Conservation (phyloP, 1,139 yeast genomes). For the Magnusiomyces fungicola region DNA sequence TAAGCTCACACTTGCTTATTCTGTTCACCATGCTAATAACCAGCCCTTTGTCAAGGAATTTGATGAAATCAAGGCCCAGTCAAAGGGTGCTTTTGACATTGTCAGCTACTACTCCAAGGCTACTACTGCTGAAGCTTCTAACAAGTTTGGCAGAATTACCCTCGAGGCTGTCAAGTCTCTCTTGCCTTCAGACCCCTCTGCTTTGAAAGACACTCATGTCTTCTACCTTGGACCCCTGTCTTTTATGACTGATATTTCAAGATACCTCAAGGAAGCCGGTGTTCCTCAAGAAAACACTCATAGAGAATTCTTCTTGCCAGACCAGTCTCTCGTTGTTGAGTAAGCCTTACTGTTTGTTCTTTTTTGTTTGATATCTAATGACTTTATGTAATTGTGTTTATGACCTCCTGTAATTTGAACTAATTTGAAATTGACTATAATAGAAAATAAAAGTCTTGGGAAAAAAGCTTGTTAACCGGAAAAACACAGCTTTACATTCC, state of each 20-base stretch:
- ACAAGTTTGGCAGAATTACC: constrained; percentile 16
- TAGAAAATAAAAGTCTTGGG: too few species aligned
- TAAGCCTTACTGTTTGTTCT: neutral
- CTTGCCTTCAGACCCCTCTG: neutral
- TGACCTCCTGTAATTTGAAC: too few species aligned
- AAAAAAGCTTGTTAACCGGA: too few species aligned
- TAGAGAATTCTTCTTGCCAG: constrained; percentile 16
- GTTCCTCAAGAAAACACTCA: constrained; percentile 13
- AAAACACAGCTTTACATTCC: too few species aligned
- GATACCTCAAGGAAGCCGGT: constrained; percentile 9
- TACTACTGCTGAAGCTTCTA: constrained; percentile 2
- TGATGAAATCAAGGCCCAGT: constrained; percentile 13
- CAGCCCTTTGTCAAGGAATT: constrained; percentile 21
- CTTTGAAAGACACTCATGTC: constrained; percentile 6
- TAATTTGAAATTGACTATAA: too few species aligned
- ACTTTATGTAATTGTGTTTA: neutral
- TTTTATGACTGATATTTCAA: constrained; percentile 14
- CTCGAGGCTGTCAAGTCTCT: constrained; percentile 17
- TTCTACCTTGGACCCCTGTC: constrained; percentile 14
- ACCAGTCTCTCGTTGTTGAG: constrained; percentile 12
- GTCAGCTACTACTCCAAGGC: constrained; percentile 18
- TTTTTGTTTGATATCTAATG: neutral
- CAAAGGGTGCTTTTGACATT: constrained; percentile 18
- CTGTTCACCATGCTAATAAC: constrained; percentile 19
- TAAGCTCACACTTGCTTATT: constrained; percentile 22